Base-by-base conservation (phyloP, 164 flowering plant species). In the Dillenia turbinata region DNA sequence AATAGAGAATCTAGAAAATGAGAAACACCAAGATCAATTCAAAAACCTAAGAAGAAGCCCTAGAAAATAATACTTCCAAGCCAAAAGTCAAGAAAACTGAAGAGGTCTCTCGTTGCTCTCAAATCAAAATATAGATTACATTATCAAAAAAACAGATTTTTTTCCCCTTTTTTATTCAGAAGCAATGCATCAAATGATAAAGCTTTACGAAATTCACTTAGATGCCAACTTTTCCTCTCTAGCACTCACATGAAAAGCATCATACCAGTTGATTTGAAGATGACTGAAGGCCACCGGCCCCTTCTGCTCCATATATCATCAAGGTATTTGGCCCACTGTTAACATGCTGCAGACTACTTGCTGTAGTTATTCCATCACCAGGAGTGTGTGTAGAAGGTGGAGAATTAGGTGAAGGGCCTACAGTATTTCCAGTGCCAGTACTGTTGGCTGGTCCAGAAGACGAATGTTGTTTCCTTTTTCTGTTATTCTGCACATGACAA, bases 371-470 rank as follows among this genome's bases (percentile, higher is more conserved):
- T 62, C 86, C 92, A 74, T 90, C 94, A 54, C 90, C 90, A 67
- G 91, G 85, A 19, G 92, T 83, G 71, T 88, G 95, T 56, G 90
- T 85, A 51, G 76, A 88, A 49, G 89, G 83, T 44, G 88, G 93
- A 17, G 97, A 86, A 63, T 71, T 82, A 16, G 89, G 89, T 17
- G 93, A 85, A 72, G 86, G 91, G 54, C 95, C 88, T 26, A 74
- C 79, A 19, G 95, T 86, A 64, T 82, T 90, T 71, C 88, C 92
- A 2, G 91, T 88, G 44, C 95, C 92, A 44, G 89, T 83, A 70
- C 94, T 90, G 60, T 83, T 86, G 62, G 94, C 92, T 71, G 92
- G 70, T 60, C 97, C 92, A 67, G 97, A 88, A 61, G 95, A 85
- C 64, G 88, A 74, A 52, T 80, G 82, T 14, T 82, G 90, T 70